phyloP scores from a whole-genome alignment of 768 basidiomycete genomes.

The Tylopilus plumbeoviolaceoides region DNA sequence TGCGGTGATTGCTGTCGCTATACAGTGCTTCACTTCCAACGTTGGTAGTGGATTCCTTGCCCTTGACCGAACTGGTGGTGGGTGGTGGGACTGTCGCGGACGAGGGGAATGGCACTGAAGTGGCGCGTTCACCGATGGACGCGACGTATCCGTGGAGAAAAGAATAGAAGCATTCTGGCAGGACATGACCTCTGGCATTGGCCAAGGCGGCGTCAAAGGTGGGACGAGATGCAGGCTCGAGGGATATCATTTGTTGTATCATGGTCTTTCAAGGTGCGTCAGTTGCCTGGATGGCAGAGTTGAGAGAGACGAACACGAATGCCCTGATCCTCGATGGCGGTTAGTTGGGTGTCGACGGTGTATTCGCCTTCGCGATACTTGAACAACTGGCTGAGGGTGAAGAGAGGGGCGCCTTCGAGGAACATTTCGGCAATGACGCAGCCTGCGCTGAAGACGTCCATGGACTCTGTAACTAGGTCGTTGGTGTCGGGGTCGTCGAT shows the following conservation, averaged over 20 bases:
- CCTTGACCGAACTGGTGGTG: slow-evolving; percentile 25
- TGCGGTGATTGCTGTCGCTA: slow-evolving; percentile 77
- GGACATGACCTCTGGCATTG: slow-evolving; percentile 69
- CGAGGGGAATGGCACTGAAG: slow-evolving; percentile 40
- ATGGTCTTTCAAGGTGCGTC: slow-evolving; percentile 52
- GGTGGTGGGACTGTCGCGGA: slow-evolving; percentile 26
- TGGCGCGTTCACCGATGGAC: slow-evolving; percentile 67
- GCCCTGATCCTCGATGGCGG: slow-evolving; percentile 72
- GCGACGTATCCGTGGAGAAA: slow-evolving; percentile 89
- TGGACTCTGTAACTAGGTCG: slow-evolving; percentile 88
- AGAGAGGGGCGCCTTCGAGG: slow-evolving; percentile 88
- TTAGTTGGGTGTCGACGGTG: slow-evolving; percentile 66
- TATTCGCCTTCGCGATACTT: slow-evolving; percentile 88
- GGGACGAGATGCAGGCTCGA: slow-evolving; percentile 73
- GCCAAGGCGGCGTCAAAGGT: slow-evolving; percentile 78
- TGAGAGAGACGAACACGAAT: slow-evolving; percentile 60
- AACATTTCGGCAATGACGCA: slow-evolving; percentile 96
- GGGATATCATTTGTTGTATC: slow-evolving; percentile 85
- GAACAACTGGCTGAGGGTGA: slow-evolving; percentile 92
- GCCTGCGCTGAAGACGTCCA: slow-evolving; percentile 96
- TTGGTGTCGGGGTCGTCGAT: slow-evolving; percentile 51
- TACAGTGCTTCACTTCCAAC: slow-evolving; percentile 42
- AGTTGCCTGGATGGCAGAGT: slow-evolving; percentile 8
- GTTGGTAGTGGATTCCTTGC: slow-evolving; percentile 11
- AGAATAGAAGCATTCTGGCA: slow-evolving; percentile 92